Base-by-base conservation (phyloP, 306 rosid species). In the Parietaria judaica region DNA sequence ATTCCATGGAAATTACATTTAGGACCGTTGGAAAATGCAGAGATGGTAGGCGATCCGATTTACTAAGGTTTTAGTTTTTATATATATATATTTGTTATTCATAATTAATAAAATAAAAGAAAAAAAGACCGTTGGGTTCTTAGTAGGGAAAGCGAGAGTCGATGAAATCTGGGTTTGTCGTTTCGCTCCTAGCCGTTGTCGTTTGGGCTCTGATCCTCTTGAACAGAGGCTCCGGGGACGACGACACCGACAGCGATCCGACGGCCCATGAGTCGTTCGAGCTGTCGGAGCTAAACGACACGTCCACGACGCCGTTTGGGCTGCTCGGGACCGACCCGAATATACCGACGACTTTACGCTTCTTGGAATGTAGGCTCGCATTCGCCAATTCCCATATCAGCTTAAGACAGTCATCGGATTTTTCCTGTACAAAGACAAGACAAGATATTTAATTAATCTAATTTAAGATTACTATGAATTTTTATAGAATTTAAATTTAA, bases 271-370 rank as follows among this genome's bases (percentile, higher is more conserved):
- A 86, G 13, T 92, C 96, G 68, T 86, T 84, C 6, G 97, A 79
- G 74, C 83, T 71, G 53, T 86, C 84, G 1, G 81, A 80, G 79
- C 86, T 84, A 61, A 86, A 92, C 6, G 86, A 80, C 69, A 76
- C 74, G 14, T 88, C 95, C 16, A 79, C 78, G 2, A 94, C 95
- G 14, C 97, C 94, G 65, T 71, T 86, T 63, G 99, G 99, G 47
- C 99, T 88, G 14, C 84, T 71, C 0, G 99, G 95, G 17, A 76
- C 44, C 6, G 69, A 73, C 2, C 45, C 57, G 57, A 23, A 31
- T 4, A 53, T 12, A 6, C n/a, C 17, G 10, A 82, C 79, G 61
- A 84, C 79, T 73, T 82, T 89, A 14, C 86, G 83, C 72, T 84
- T 84, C 12, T 61, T 65, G 62, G 81, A 64, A 64, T 63, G 68